Base-by-base conservation (phyloP, 1,284 basidiomycete species). In the Porodaedalea pini region DNA sequence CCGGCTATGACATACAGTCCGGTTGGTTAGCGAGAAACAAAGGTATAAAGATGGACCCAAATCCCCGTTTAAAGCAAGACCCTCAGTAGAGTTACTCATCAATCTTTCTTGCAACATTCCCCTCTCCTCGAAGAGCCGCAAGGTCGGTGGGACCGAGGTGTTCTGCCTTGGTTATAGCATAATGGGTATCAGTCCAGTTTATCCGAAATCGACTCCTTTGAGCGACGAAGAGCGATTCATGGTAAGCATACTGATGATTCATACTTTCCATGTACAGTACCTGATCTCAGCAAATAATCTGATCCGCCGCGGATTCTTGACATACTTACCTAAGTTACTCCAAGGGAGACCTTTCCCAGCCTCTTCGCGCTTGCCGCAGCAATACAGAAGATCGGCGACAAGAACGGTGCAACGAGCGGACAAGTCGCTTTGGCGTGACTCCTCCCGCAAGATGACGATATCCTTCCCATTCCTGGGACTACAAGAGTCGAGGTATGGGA, bases 361-460 rank as follows among this genome's bases (percentile, higher is more conserved):
- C 80, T 86, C 53, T 65, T 84, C n/a, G 68, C 75, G 15, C 66
- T 87, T 5, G 79, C 77, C 2, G 71, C 78, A 6, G 71, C 70
- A 27, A 66, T 88, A 13, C 65, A 72, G 37, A 60, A 64, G 3
- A 71, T 85, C 25, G 82, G 77, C 1, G 62, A 68, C 41, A 73
- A 69, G 54, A 74, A 83, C 62, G 67, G 71, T 19, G 76, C 76
- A 2, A 81, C 83, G 0, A 58, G 81, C 0, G 76, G 79, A 0
- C 85, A 87, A 66, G 71, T 85, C 15, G 68, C 76, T 0, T 72
- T 88, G 10, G 82, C 86, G 0, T 88, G 85, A 85, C 62, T 85
- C 15, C 70, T 83, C 19, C 76, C 75, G 13, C 80, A 80, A 68
- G 79, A 78, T 8, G 68, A 73, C 15, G 76, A 80, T 59, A 71